Percentiles rank a stretch among this genome's conserved stretches.
phyloP scores from a whole-genome alignment of 768 basidiomycete species.

The Podaxis rugospora region DNA sequence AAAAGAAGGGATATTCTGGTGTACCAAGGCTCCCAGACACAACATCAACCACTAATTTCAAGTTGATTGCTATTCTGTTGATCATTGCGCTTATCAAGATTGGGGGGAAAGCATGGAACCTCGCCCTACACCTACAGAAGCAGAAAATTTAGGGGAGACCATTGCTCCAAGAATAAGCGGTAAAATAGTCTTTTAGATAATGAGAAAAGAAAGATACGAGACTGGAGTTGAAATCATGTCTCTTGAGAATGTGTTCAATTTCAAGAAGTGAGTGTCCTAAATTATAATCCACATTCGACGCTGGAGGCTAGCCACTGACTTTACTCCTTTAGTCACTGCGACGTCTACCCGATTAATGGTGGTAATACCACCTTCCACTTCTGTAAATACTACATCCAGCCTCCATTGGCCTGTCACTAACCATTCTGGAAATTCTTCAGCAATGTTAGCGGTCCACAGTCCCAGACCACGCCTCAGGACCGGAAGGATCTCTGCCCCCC shows the following conservation, averaged over 20 bases:
- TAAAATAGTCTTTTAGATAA: no score
- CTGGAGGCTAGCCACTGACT: neutral
- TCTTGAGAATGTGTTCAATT: neutral
- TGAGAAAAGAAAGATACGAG: no score
- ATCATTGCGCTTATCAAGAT: no score
- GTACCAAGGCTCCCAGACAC: neutral
- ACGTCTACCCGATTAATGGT: constrained; percentile 13
- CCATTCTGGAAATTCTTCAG: constrained; percentile 9
- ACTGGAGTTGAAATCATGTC: no score
- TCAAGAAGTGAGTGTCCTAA: constrained; percentile 1
- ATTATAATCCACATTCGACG: constrained; percentile 6
- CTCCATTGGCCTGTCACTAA: neutral
- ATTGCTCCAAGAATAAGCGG: no score
- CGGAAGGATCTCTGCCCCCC: constrained; percentile 28
- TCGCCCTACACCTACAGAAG: no score
- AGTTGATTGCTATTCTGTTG: no score
- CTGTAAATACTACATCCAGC: constrained; percentile 7
- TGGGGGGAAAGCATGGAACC: no score
- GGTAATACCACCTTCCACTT: constrained; percentile 16
- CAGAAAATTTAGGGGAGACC: no score
- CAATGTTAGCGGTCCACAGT: constrained; percentile 16
- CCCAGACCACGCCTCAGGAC: constrained; percentile 17
- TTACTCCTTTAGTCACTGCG: constrained; percentile 5
- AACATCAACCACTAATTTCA: neutral
- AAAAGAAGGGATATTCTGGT: no score